Conservation (phyloP, 805 yeast species). For the Sugiyamaella lignohabitans region DNA sequence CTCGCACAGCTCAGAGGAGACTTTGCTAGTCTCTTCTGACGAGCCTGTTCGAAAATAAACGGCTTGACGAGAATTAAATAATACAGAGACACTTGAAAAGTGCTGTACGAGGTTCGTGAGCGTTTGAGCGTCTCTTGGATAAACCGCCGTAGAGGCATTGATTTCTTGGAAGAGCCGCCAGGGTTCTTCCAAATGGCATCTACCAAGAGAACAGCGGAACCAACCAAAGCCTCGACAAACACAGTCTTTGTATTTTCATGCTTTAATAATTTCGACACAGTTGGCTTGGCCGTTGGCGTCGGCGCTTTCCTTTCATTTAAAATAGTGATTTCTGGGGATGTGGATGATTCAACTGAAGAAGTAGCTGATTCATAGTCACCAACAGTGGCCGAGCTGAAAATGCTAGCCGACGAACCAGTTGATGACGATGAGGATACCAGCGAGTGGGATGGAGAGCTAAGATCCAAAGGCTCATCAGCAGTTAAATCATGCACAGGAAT, state of each 20-base stretch:
- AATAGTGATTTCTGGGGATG: slow-evolving; percentile 1
- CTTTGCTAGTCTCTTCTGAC: slow-evolving; percentile 1
- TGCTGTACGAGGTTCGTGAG: slow-evolving; percentile 53
- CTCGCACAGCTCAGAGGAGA: slow-evolving; percentile 44
- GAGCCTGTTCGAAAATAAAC: slow-evolving; percentile 7
- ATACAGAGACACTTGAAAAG: slow-evolving; percentile 60
- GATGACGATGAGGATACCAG: not conserved
- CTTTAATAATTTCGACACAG: not conserved
- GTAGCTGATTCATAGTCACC: slow-evolving; percentile 3
- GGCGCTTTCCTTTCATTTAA: not conserved
- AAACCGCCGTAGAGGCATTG: slow-evolving; percentile 32
- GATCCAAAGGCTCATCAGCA: not conserved
- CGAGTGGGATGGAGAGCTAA: not conserved
- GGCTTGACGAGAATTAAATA: slow-evolving; percentile 49
- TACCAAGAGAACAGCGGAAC: slow-evolving; percentile 26
- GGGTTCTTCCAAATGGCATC: slow-evolving; percentile 29
- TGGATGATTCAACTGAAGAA: not conserved
- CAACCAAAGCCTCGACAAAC: slow-evolving; percentile 24
- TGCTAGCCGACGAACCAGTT: slow-evolving; percentile 1
- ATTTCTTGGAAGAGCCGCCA: slow-evolving; percentile 21
- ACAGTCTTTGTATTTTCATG: slow-evolving; percentile 9
- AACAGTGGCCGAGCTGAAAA: slow-evolving; percentile 1
- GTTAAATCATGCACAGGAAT: not conserved
- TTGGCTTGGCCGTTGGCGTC: not conserved
- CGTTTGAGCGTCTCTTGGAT: slow-evolving; percentile 36